These are phyloP conservation scores for Tremellales sp. DNA, from an alignment of 1,284 basidiomycete genomes.

Conservation along the genomic window DNA sequence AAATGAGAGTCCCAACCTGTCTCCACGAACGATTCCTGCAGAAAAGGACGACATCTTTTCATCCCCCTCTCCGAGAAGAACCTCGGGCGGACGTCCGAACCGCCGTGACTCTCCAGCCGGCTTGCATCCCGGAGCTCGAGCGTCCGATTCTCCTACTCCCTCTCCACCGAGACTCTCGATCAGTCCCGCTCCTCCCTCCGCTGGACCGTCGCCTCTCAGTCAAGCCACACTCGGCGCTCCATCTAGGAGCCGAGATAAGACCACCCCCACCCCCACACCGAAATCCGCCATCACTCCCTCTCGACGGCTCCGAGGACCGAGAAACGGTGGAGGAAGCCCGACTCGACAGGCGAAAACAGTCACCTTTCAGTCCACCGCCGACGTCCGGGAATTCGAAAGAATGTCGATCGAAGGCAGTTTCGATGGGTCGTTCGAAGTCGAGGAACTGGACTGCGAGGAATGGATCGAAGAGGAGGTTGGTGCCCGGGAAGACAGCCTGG, in stretches of 20 bases:
- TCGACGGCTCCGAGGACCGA: conserved; percentile 75
- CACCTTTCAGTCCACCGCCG: conserved; percentile 77
- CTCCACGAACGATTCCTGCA: conserved; percentile 24
- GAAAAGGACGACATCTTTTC: conserved; percentile 34
- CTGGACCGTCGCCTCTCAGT: conserved; percentile 32
- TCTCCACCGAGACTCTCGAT: conserved; percentile 26
- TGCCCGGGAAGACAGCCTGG: neutral
- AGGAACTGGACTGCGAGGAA: conserved; percentile 48
- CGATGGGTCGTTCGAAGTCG: conserved; percentile 48
- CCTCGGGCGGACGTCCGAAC: conserved; percentile 24
- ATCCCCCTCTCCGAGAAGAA: conserved; percentile 32
- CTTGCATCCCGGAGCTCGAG: conserved; percentile 11
- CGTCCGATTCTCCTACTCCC: conserved; percentile 31
- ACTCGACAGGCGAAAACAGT: conserved; percentile 66
- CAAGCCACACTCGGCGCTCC: conserved; percentile 9
- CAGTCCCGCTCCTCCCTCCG: conserved; percentile 1
- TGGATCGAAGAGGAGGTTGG: conserved; percentile 7
- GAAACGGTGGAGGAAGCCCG: conserved; percentile 51
- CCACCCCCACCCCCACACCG: conserved; percentile 33
- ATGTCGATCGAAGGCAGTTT: conserved; percentile 56
- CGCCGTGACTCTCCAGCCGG: conserved; percentile 30
- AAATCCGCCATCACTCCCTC: conserved; percentile 72
- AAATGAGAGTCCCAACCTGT: conserved; percentile 17
- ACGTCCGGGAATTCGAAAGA: conserved; percentile 79
- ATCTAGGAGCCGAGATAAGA: conserved; percentile 5